Evolutionary conservation across 441 rosid species (phyloP), one percentile per base, ranked within the genome.

Genomic region (Kokia cookei): DNA sequence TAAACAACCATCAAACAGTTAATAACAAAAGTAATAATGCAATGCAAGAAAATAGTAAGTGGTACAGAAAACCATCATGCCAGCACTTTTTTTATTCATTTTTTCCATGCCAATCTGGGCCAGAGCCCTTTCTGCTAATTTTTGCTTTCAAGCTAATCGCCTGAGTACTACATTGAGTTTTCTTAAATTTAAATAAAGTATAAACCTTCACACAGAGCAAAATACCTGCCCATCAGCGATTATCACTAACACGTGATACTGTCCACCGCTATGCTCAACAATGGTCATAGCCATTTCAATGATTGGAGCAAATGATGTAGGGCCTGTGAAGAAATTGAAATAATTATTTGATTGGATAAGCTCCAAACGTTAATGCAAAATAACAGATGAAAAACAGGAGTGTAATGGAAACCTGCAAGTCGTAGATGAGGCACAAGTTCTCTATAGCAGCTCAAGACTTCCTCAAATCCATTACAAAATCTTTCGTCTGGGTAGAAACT

Each of bases 161-260:
- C 64, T 13, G 17, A 59, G 40, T 27, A 13, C 15, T 59, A 29
- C 40, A 59, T 59, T 37, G 9, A 59, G 42, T 59, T 59, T 3
- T 59, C 64, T 59, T 27, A 40, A 64, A 24, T 10, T 17, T 22
- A 22, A 45, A 4, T 24, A 32, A 65, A 45, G 70, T 24, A 59
- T 22, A 24, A 65, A 45, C 22, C 12, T 8, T 48, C 57, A 68
- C 7, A 63, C 9, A 19, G 72, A 8, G 26, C 17, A 54, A 43
- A 19, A 22, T 84, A 93, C 96, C 96, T 91, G 96, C 17, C 96
- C 96, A 75, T 91, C 96, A 3, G 96, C 96, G 76, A 91, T 88
- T 76, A 91, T 91, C 82, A 91, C 64, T 79, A 91, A 77, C 24
- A 91, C 96, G 7, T 91, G 96, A 79, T 91, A 91, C 68, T 91